Evolutionary conservation across 345 rosid species (phyloP), one percentile per base, ranked within the genome.

Genomic region (Orychophragmus violaceus): DNA sequence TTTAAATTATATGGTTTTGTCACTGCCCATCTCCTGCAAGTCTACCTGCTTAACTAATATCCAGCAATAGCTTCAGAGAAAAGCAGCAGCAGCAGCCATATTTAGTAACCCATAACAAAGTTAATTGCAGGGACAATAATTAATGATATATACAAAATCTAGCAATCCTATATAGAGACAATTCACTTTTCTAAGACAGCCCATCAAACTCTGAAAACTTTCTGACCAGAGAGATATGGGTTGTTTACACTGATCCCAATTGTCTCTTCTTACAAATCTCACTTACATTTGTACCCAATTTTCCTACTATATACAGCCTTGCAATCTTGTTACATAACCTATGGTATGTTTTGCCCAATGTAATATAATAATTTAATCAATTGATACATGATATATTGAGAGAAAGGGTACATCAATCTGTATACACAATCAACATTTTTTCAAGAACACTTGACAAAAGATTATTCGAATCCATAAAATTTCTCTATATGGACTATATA

Each of bases 221-320:
- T 67, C 72, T 52, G 77, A 66, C 77, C 68, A 73, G 66, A 66
- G 68, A 74, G 68, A 74, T 50, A 74, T 67, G 73, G 68, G 68
- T 74, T 66, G 68, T 74, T 66, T 60, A 67, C 64, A 60, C 77
- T 66, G 73, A 74, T 74, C 77, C 77, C 77, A 67, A 67, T 74
- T 65, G 61, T 72, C 55, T 65, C 66, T 49, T 65, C 33, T 46
- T 57, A 58, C 48, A 50, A 65, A 66, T 66, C 72, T 60, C 77
- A 74, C 68, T 74, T 33, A 29, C 7, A 30, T 59, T 41, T 59
- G 39, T 41, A 36, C 53, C 46, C 35, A 32, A 13, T 27, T 28
- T 46, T 27, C 33, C 51, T 32, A 33, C 56, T 59, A 21, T 44
- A 23, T 25, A 5, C 49, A 64, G 19, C 14, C 46, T 29, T 41